phyloP scores from a whole-genome alignment of 441 rosid genomes.

The Pelargonium fulgidum region DNA sequence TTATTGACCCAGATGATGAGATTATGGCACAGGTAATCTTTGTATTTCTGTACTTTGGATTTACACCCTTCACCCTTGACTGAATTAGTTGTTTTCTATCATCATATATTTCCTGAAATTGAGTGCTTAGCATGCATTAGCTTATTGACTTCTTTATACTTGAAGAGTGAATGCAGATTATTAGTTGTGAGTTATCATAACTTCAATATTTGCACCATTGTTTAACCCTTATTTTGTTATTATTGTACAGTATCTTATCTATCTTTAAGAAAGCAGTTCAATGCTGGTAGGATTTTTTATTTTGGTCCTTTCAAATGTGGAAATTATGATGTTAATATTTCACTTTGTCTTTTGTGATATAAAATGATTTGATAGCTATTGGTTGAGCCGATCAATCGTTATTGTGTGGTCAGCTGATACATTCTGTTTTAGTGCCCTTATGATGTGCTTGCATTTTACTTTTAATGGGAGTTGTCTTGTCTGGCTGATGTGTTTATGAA shows the following conservation, averaged over 20 bases:
- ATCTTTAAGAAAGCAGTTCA: not conserved
- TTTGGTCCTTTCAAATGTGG: not conserved
- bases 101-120: not conserved
- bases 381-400: too few species aligned
- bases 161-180: not conserved
- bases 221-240: not conserved
- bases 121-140: not conserved
- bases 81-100: not conserved
- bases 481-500: constrained; percentile 4
- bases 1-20: constrained; percentile 86
- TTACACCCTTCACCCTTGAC: constrained; percentile 10
- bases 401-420: not conserved
- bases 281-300: not conserved
- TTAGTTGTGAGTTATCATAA: not conserved
- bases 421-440: not conserved
- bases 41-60: constrained; percentile 18
- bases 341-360: not conserved
- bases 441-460: not conserved
- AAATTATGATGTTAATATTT: not conserved
- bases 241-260: not conserved
- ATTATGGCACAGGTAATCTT: constrained; percentile 86
- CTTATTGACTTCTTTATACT: not conserved
- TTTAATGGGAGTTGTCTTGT: not conserved
- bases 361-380: too few species aligned
- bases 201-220: not conserved